phyloP scores from a whole-genome alignment of 2,329 filamentous ascomycete genomes.

The Alternaria alternata region DNA sequence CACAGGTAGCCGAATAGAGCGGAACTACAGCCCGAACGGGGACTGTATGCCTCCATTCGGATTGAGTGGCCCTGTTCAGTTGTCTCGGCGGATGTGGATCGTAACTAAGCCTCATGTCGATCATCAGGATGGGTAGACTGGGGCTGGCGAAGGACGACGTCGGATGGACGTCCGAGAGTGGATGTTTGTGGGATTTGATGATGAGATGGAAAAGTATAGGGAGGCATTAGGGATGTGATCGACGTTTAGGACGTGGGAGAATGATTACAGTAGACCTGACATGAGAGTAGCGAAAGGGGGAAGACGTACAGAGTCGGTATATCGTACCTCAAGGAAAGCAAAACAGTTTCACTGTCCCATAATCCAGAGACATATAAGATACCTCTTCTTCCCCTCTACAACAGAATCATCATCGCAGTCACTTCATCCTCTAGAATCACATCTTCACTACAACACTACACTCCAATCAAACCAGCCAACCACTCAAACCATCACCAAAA shows the following conservation, averaged over 20 bases:
- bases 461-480: not conserved
- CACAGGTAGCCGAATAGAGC: too few relatives aligned
- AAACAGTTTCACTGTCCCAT: too few relatives aligned
- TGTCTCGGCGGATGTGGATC: not conserved
- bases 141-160: not conserved
- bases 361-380: too few relatives aligned
- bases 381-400: not conserved
- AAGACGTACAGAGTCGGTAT: too few relatives aligned
- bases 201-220: not conserved
- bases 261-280: too few relatives aligned
- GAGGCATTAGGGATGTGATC: too few relatives aligned
- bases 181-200: not conserved
- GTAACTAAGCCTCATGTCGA: not conserved
- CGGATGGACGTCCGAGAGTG: not conserved
- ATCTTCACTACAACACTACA: not conserved
- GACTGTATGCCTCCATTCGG: too few relatives aligned
- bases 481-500: slow-evolving; percentile 4
- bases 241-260: too few relatives aligned
- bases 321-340: too few relatives aligned
- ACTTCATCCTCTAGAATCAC: slow-evolving; percentile 1
- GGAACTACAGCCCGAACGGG: too few relatives aligned
- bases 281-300: too few relatives aligned
- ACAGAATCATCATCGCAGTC: not conserved
- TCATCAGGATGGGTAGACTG: not conserved
- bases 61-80: too few relatives aligned